These are phyloP conservation scores for Kondoa malvinella DNA, from an alignment of 768 basidiomycete species.

Conservation along the genomic window DNA sequence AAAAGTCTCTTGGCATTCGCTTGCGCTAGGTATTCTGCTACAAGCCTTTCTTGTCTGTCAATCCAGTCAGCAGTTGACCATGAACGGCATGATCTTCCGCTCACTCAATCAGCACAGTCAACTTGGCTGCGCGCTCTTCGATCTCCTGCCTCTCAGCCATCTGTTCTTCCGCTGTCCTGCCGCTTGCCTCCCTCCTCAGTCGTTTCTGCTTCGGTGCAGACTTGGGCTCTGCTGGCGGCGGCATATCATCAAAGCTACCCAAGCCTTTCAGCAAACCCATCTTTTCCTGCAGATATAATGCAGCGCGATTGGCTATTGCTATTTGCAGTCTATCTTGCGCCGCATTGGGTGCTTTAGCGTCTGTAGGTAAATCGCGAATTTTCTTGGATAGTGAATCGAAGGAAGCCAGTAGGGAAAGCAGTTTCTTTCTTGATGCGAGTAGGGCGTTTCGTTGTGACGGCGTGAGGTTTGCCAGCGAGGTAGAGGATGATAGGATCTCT, in stretches of 20 bases:
- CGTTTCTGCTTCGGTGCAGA: background rate
- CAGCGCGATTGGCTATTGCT: slow-evolving; percentile 60
- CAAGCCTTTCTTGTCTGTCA: slow-evolving; percentile 59
- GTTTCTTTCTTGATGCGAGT: slow-evolving; percentile 42
- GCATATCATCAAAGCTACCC: slow-evolving; percentile 17
- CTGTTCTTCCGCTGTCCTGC: background rate
- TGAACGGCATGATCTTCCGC: background rate
- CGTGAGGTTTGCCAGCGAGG: background rate
- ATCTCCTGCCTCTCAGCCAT: slow-evolving; percentile 2
- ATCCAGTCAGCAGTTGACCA: background rate
- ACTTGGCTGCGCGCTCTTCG: slow-evolving; percentile 14
- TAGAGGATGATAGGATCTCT: slow-evolving; percentile 18
- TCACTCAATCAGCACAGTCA: slow-evolving; percentile 26
- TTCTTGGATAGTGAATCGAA: slow-evolving; percentile 79
- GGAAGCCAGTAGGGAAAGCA: slow-evolving; percentile 67
- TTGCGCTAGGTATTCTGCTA: slow-evolving; percentile 78
- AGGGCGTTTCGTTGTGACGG: background rate
- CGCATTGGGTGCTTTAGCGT: background rate
- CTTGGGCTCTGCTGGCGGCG: background rate
- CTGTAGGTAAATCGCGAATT: slow-evolving; percentile 55
- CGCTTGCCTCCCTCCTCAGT: background rate
- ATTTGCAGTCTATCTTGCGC: slow-evolving; percentile 66
- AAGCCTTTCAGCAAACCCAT: slow-evolving; percentile 61
- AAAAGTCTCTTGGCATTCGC: slow-evolving; percentile 82
- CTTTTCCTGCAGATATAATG: slow-evolving; percentile 66